Base-by-base conservation (phyloP, 2,329 filamentous ascomycete species). In the Pseudogymnoascus sp. region DNA sequence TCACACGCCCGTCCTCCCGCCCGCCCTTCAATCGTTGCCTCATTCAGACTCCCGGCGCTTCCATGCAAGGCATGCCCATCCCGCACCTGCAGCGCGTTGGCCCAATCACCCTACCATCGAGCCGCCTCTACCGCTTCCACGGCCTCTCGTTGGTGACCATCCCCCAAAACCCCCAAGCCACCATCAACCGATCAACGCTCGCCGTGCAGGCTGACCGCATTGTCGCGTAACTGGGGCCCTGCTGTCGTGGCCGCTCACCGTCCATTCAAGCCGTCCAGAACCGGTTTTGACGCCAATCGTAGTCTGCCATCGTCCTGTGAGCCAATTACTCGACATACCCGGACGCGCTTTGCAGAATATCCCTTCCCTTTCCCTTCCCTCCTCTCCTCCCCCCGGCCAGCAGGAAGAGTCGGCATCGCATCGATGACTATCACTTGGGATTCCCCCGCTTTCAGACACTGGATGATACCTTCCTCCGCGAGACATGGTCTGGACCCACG, bases 51-150 rank as follows among this genome's bases (percentile, higher is more conserved):
- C 49, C 49, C 49, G 49, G 49, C 49, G 49, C 49, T 55, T 33
- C 49, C 49, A 55, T 55, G 49, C 49, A 55, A 55, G 49, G 49
- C 49, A 55, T 55, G 49, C 28, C 28, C 28, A 55, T 55, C 49
- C 49, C 49, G 28, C 49, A 55, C 49, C 25, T 55, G 49, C 45
- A 55, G 25, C 25, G n/a, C 8, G 25, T 28, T 55, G n/a, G 25
- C n/a, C 45, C 45, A 55, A 55, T 55, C 45, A 55, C 45, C 45
- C 45, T 55, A 55, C 45, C 45, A 55, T 55, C 45, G 45, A 55
- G 45, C 45, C 45, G 45, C 45, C 25, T 55, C 45, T 33, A 55
- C 45, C 45, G 45, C 45, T 16, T 55, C 28, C 45, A 55, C n/a
- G n/a, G 45, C 45, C 45, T 55, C 45, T 55, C 45, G 45, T 55